Conservation (phyloP, 2,329 filamentous ascomycete species). For the Apiospora phragmitis region DNA sequence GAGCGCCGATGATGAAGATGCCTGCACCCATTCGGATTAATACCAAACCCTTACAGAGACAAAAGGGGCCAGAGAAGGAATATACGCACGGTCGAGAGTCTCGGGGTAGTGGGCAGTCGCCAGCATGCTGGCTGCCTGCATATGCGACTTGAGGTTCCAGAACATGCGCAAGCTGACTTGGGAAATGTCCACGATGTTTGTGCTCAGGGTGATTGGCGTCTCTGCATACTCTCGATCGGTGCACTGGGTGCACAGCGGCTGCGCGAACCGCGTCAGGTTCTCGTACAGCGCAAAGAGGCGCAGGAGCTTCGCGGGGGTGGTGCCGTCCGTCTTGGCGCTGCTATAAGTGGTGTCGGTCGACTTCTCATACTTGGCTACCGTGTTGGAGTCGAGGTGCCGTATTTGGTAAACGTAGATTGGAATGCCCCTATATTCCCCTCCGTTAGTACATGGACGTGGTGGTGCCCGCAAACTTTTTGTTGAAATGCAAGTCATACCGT, state of each 20-base stretch:
- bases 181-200: constrained; percentile 92
- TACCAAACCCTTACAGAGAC: background rate
- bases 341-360: constrained; percentile 48
- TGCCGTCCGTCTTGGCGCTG: constrained; percentile 64
- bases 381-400: constrained; percentile 77
- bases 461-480: background rate
- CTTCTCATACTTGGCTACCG: constrained; percentile 77
- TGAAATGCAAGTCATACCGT: constrained; percentile 28
- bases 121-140: constrained; percentile 87
- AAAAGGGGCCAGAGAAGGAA: background rate
- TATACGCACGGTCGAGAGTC: constrained; percentile 79
- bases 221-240: constrained; percentile 68
- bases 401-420: constrained; percentile 92
- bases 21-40: constrained; percentile 27
- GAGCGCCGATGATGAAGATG: constrained; percentile 79
- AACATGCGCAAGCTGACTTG: constrained; percentile 89
- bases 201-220: constrained; percentile 89
- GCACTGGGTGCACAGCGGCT: constrained; percentile 81
- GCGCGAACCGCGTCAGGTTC: constrained; percentile 82
- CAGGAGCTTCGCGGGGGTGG: constrained; percentile 73
- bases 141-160: constrained; percentile 90
- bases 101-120: constrained; percentile 95
- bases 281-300: constrained; percentile 93
- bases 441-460: background rate
- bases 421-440: constrained; percentile 63